Evolutionary conservation across 768 basidiomycete species (phyloP).

Genomic region (Russula olivacea): DNA sequence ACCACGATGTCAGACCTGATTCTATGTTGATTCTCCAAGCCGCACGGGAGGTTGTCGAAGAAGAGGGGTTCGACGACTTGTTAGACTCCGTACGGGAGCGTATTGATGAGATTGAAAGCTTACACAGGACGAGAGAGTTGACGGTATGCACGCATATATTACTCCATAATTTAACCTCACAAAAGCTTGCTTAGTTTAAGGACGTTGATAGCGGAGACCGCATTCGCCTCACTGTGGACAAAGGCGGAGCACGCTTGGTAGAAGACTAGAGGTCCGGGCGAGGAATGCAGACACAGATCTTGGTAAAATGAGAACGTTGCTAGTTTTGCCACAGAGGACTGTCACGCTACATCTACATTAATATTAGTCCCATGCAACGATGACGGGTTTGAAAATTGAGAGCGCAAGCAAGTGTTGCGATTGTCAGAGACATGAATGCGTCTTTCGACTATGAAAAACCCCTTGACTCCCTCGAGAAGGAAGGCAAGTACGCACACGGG

Average conservation of each 20-base stretch:
- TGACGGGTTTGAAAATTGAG: neutral
- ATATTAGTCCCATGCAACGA: neutral
- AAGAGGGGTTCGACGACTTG: conserved; percentile 75
- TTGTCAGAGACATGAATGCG: neutral
- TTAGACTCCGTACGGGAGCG: conserved; percentile 67
- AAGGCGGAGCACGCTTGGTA: conserved; percentile 40
- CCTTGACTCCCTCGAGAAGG: neutral
- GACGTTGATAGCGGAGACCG: conserved; percentile 35
- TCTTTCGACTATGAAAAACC: neutral
- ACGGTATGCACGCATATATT: conserved; percentile 40
- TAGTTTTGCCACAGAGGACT: too few species aligned
- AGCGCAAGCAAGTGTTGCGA: neutral
- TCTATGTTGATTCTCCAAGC: conserved; percentile 72
- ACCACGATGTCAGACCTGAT: conserved; percentile 75
- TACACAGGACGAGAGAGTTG: conserved; percentile 72
- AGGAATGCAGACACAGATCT: neutral
- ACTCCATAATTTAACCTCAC: conserved; percentile 10
- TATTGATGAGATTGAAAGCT: conserved; percentile 81
- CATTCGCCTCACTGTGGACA: conserved; percentile 52
- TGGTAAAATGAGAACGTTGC: neutral
- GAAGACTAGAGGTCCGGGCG: conserved; percentile 24
- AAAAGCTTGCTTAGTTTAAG: conserved; percentile 36
- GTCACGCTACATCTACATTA: neutral
- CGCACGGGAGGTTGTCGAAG: conserved; percentile 61
- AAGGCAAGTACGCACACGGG: neutral